phyloP scores from a whole-genome alignment of 192 early-diverging fungal species.

The Spizellomyces sp. region DNA sequence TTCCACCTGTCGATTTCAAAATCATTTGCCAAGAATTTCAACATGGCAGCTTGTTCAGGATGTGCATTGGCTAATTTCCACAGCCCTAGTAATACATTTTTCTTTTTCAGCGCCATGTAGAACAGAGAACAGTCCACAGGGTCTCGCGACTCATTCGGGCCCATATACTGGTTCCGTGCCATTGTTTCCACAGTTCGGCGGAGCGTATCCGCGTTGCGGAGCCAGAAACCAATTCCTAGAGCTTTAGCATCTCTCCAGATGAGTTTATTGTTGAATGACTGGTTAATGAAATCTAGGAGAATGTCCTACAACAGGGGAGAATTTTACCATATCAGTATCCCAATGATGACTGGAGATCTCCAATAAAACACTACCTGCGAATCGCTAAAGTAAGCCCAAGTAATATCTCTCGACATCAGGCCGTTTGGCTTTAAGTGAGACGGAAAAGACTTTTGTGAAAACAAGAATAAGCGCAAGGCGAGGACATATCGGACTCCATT shows the following conservation, averaged over 20 bases:
- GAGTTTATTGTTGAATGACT: conserved; percentile 58
- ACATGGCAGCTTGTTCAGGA: conserved; percentile 85
- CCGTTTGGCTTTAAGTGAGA: background rate
- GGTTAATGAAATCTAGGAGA: conserved; percentile 59
- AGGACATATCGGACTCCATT: conserved; percentile 86
- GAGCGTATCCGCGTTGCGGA: conserved; percentile 71
- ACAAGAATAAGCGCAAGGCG: conserved; percentile 69
- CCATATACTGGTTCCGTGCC: conserved; percentile 85
- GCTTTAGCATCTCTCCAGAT: conserved; percentile 80
- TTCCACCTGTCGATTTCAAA: conserved; percentile 89
- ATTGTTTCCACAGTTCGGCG: conserved; percentile 77
- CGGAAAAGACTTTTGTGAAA: conserved; percentile 32
- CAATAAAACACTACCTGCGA: conserved; percentile 67
- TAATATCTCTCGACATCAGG: conserved; percentile 61
- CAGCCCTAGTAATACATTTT: conserved; percentile 84
- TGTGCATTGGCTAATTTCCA: conserved; percentile 86
- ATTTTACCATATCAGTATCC: too few relatives aligned
- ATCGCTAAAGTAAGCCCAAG: conserved; percentile 87
- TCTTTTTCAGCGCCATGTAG: conserved; percentile 88
- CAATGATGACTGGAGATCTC: background rate
- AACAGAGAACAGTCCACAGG: conserved; percentile 85
- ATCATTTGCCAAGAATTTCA: conserved; percentile 90
- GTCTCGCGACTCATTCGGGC: conserved; percentile 61
- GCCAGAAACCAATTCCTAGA: conserved; percentile 86
- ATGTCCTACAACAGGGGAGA: conserved; percentile 45